Conservation (phyloP, 495 filamentous ascomycete genomes). For the Paragyromitra xinjiangensis region DNA sequence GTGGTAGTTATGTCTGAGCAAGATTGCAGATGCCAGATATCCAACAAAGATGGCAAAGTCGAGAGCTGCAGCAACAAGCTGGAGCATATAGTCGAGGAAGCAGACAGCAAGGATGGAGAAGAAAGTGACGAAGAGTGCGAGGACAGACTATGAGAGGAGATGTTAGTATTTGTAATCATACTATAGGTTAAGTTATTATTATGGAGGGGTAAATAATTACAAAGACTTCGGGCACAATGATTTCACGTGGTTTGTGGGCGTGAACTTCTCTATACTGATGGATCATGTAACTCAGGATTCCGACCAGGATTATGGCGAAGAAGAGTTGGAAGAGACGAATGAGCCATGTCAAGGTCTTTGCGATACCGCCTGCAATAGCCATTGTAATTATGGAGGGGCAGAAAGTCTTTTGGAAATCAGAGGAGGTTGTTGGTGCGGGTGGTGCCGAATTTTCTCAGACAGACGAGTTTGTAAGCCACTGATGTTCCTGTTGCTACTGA, state of each 20-base stretch:
- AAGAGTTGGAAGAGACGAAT: conserved; percentile 53
- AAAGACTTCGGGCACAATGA: conserved; percentile 53
- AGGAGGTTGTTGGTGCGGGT: neutral
- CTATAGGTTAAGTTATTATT: no score
- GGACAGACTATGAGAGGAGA: conserved; percentile 35
- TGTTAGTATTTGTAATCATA: neutral
- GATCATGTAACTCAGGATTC: conserved; percentile 55
- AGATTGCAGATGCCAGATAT: conserved; percentile 50
- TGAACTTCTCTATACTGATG: conserved; percentile 43
- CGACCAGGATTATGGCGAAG: conserved; percentile 56
- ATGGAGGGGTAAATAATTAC: conserved; percentile 13
- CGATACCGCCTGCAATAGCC: conserved; percentile 25
- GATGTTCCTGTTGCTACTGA: neutral
- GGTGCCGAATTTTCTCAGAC: neutral
- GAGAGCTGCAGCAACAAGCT: conserved; percentile 52
- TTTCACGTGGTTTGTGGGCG: conserved; percentile 20
- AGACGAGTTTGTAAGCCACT: conserved; percentile 7
- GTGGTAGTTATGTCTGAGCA: conserved; percentile 55
- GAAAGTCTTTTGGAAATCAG: neutral
- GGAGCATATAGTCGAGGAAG: conserved; percentile 50
- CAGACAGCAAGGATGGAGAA: conserved; percentile 55
- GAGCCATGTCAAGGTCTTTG: conserved; percentile 47
- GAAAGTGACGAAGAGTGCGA: conserved; percentile 45
- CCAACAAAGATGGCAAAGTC: conserved; percentile 56
- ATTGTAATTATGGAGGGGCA: conserved; percentile 30